Percentiles rank a stretch among this genome's conserved stretches.
phyloP scores from a whole-genome alignment of 192 early-diverging fungal genomes.

The Backusella morwellensis region DNA sequence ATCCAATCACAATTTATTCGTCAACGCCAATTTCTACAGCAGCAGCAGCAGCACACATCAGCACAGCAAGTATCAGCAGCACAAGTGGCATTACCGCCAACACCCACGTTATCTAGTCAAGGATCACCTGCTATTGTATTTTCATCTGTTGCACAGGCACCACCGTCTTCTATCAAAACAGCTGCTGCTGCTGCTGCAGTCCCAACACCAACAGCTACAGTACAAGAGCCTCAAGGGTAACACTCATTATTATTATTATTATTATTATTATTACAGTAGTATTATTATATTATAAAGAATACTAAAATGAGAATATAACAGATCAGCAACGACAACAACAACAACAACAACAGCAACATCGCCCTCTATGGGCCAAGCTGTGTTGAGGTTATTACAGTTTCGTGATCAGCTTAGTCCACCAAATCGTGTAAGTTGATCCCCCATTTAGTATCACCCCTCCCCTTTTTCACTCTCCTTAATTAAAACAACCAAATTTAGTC shows the following conservation, averaged over 20 bases:
- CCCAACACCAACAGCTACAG: neutral
- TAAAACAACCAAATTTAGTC: neutral
- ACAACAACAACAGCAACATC: neutral
- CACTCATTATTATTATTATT: neutral
- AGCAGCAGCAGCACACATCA: neutral
- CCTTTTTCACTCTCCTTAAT: neutral
- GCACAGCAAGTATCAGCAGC: slow-evolving; percentile 10
- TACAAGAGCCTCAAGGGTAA: neutral
- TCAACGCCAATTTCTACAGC: slow-evolving; percentile 3
- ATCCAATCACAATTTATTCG: neutral
- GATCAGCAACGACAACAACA: neutral
- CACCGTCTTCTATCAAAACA: neutral
- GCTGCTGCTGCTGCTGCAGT: neutral
- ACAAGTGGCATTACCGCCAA: slow-evolving; percentile 7
- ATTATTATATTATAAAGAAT: neutral
- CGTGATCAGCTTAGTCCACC: slow-evolving; percentile 9
- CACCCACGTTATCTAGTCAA: slow-evolving; percentile 15
- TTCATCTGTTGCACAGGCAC: slow-evolving; percentile 3
- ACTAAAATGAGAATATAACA: neutral
- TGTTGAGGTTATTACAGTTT: slow-evolving; percentile 25
- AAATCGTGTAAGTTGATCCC: neutral
- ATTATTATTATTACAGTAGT: neutral
- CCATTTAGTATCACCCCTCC: neutral
- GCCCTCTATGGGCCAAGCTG: slow-evolving; percentile 20
- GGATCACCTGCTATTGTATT: slow-evolving; percentile 10